Evolutionary conservation across 306 rosid species (phyloP), one percentile per base, ranked within the genome.

Genomic region (Abrus pulchellus): DNA sequence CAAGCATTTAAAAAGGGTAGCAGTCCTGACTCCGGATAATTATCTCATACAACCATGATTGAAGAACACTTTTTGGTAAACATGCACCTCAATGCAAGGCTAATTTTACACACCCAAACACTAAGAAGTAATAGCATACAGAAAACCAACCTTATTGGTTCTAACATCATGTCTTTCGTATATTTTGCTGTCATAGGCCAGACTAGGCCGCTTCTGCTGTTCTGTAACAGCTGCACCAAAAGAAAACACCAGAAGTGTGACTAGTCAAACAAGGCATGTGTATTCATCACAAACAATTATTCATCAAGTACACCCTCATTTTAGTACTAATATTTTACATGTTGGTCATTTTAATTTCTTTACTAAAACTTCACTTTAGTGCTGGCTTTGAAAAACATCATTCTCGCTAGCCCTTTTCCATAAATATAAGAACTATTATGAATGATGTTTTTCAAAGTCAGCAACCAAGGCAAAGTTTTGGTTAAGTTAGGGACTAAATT

Each of bases 131-230:
- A 48, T 43, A 77, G 29, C 77, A 86, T 71, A 80, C 27, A 48
- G 67, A 78, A 79, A n/a, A 83, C 94, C 53, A 66, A 96, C 99
- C 89, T 92, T 95, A 77, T 89, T 88, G 63, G 93, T 47, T 76
- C 91, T 91, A 72, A 83, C 88, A 80, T 93, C 97, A 29, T 85
- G 90, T 38, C 89, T 93, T 57, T 94, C 97, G 40, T 90, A 94
- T 61, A 87, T 57, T 82, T 90, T 94, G 32, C 84, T 87, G 60
- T 91, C 97, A 49, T 85, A 90, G 68, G 85, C 61, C 89, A 88
- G 87, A 48, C 77, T 88, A 33, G 92, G 72, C 87, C 92, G 89
- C 90, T 93, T 95, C 83, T 80, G 97, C 83, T 88, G 98, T 83
- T 93, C 99, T 3, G 87, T 83, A 76, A 85, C 91, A 71, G 90